Evolutionary conservation across 768 basidiomycete genomes (phyloP).

Genomic region (Mycena galericulata): DNA sequence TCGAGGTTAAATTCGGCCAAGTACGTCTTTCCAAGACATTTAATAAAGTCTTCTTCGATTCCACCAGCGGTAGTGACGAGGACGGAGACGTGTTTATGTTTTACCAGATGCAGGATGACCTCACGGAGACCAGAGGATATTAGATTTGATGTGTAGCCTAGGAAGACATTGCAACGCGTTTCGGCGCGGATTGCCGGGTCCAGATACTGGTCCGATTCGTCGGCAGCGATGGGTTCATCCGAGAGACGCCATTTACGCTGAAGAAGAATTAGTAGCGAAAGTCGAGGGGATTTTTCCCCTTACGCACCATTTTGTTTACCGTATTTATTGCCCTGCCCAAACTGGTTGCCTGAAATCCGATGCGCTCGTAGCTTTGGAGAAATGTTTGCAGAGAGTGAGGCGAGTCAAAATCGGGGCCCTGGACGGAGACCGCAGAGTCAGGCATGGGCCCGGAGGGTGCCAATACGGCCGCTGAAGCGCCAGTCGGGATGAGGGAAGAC

Average conservation of each 20-base stretch:
- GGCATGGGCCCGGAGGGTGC: constrained; percentile 81
- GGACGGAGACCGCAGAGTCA: constrained; percentile 73
- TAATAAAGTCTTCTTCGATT: constrained; percentile 99
- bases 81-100: constrained; percentile 89
- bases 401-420: constrained; percentile 91
- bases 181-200: constrained; percentile 70
- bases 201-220: constrained; percentile 76
- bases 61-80: constrained; percentile 98
- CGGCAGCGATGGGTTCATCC: constrained; percentile 78
- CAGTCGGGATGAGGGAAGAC: constrained; percentile 57
- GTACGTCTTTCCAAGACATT: constrained; percentile 97
- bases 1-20: constrained; percentile 93
- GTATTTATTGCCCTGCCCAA: constrained; percentile 90
- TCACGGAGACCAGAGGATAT: constrained; percentile 98
- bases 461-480: constrained; percentile 81
- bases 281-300: constrained; percentile 23
- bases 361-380: constrained; percentile 84
- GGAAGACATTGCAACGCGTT: constrained; percentile 89
- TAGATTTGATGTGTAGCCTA: constrained; percentile 98
- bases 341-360: constrained; percentile 98
- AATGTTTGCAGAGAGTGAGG: constrained; percentile 74
- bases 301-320: constrained; percentile 96
- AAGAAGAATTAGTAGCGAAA: constrained; percentile 9
- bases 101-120: constrained; percentile 90
- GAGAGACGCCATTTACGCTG: constrained; percentile 92